Conservation (phyloP, 2,329 filamentous ascomycete species). For the Phoma sp. region DNA sequence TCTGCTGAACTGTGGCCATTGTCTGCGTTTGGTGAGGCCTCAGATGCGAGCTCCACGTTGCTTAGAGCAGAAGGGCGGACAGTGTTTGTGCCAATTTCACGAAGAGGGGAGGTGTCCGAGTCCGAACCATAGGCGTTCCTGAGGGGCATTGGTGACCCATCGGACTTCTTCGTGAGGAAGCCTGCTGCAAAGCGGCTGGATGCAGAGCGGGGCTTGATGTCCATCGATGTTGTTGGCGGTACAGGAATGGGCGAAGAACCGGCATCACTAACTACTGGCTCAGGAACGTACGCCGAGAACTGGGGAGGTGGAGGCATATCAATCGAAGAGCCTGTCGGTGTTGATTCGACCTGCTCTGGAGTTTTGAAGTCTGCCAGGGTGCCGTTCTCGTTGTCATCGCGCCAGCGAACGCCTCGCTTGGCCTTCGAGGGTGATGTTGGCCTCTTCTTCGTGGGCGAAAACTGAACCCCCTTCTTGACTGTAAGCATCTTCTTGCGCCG, state of each 20-base stretch:
- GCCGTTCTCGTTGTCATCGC: slow-evolving; percentile 87
- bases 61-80: slow-evolving; percentile 61
- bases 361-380: slow-evolving; percentile 91
- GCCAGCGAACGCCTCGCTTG: slow-evolving; percentile 87
- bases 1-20: slow-evolving; percentile 51
- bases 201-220: slow-evolving; percentile 58
- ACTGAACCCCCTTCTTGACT: slow-evolving; percentile 75
- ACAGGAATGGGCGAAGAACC: slow-evolving; percentile 66
- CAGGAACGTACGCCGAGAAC: slow-evolving; percentile 49
- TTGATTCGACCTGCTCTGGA: slow-evolving; percentile 71
- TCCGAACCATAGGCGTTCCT: slow-evolving; percentile 68
- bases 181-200: slow-evolving; percentile 86
- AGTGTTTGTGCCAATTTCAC: slow-evolving; percentile 55
- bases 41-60: slow-evolving; percentile 55
- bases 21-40: slow-evolving; percentile 38
- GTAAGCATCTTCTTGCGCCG: slow-evolving; percentile 72
- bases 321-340: slow-evolving; percentile 64
- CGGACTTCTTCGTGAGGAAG: slow-evolving; percentile 74
- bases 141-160: slow-evolving; percentile 68
- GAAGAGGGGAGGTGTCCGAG: slow-evolving; percentile 57
- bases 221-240: slow-evolving; percentile 65
- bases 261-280: slow-evolving; percentile 36
- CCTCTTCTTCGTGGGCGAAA: slow-evolving; percentile 83
- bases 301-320: slow-evolving; percentile 63
- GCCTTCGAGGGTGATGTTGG: slow-evolving; percentile 59